Conservation (phyloP, 306 rosid species). For the Casuarina cunninghamiana region DNA sequence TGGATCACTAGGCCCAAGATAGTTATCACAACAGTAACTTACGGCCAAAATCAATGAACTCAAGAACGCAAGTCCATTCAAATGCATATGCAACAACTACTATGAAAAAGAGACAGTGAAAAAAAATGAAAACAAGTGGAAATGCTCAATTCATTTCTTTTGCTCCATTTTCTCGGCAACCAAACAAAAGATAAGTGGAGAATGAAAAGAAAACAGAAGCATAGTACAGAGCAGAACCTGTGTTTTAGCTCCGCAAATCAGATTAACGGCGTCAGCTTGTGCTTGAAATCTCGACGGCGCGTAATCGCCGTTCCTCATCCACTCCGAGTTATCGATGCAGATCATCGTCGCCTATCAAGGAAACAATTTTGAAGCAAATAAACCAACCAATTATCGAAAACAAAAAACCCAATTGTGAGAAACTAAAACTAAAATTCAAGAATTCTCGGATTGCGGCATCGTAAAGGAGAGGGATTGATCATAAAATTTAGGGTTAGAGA, state of each 20-base stretch:
- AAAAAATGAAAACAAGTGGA: background rate
- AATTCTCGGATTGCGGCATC: background rate
- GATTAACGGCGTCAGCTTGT: conserved; percentile 85
- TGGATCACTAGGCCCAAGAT: background rate
- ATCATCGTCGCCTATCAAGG: conserved; percentile 81
- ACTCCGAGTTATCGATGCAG: conserved; percentile 93
- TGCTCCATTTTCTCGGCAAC: background rate
- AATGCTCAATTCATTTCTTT: background rate
- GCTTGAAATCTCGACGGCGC: conserved; percentile 88
- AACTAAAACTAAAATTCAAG: background rate
- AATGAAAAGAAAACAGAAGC: background rate
- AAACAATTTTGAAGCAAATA: background rate
- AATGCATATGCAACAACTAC: background rate
- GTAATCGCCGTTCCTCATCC: conserved; percentile 98
- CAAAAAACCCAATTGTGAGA: conserved; percentile 48
- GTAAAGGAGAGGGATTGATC: background rate
- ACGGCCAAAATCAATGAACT: background rate
- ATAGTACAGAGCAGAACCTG: conserved; percentile 46
- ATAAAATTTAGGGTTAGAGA: conserved; percentile 8
- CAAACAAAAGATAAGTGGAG: background rate
- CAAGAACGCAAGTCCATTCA: background rate
- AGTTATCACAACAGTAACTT: background rate
- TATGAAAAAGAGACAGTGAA: background rate
- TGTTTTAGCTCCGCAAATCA: conserved; percentile 96
- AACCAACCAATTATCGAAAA: conserved; percentile 5